Conservation (phyloP, 192 early-diverging fungal species). For the Coemansia sp. region DNA sequence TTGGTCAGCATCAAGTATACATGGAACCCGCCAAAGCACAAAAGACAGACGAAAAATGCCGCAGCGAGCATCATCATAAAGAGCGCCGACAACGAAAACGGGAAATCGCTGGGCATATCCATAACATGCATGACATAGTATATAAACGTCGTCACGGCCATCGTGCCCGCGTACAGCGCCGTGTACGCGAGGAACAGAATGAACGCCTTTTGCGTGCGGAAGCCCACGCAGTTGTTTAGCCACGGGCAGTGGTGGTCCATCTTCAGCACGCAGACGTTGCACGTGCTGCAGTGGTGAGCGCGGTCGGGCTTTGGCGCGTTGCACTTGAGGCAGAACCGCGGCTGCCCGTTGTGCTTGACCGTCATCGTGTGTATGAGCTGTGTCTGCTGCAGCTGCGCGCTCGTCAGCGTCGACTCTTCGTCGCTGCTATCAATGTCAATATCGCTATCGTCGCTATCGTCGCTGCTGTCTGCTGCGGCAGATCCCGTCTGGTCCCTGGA, state of each 20-base stretch:
- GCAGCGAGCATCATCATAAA: constrained; percentile 27
- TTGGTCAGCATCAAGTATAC: constrained; percentile 38
- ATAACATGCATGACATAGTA: constrained; percentile 22
- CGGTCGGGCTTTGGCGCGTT: constrained; percentile 73
- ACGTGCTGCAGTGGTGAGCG: constrained; percentile 77
- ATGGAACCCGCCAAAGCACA: constrained; percentile 40
- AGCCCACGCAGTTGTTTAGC: constrained; percentile 80
- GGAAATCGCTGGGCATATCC: neutral
- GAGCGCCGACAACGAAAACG: constrained; percentile 13
- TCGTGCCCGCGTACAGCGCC: constrained; percentile 19
- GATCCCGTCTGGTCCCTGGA: neutral
- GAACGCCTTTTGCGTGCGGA: constrained; percentile 74
- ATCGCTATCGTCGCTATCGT: constrained; percentile 22
- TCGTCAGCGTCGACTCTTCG: constrained; percentile 21
- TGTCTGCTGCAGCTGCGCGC: constrained; percentile 29
- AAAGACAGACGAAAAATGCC: constrained; percentile 24
- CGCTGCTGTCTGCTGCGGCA: constrained; percentile 2
- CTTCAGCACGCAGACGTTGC: constrained; percentile 70
- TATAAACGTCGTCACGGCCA: constrained; percentile 10
- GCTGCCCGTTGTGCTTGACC: constrained; percentile 41
- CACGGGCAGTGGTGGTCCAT: constrained; percentile 83
- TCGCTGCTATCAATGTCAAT: too few species aligned
- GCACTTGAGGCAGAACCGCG: constrained; percentile 54
- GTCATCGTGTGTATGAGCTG: constrained; percentile 45
- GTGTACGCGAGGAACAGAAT: constrained; percentile 58